Percentiles rank a stretch among this genome's conserved stretches.
phyloP scores from a whole-genome alignment of 257 asterid species.

The Solanum sitiens region DNA sequence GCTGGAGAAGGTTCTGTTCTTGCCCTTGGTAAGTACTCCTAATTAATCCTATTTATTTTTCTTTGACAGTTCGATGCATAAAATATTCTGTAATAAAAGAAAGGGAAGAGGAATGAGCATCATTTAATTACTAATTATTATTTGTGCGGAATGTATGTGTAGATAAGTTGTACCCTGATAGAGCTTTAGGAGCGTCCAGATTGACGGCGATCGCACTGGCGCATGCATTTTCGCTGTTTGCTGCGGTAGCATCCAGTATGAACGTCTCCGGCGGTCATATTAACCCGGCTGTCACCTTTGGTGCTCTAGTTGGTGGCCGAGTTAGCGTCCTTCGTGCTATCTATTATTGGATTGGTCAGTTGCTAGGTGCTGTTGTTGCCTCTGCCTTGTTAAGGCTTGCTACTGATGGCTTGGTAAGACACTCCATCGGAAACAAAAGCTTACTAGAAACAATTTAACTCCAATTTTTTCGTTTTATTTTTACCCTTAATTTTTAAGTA shows the following conservation, averaged over 20 bases:
- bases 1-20: constrained; percentile 90
- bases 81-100: neutral
- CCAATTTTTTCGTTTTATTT: too few relatives aligned
- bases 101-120: neutral
- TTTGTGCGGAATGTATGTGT: neutral
- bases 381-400: constrained; percentile 54
- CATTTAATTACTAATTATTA: neutral
- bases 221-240: constrained; percentile 59
- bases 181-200: constrained; percentile 41
- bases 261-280: constrained; percentile 90
- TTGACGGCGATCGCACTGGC: constrained; percentile 56
- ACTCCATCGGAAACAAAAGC: neutral
- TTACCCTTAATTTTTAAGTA: too few relatives aligned
- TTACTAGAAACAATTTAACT: too few relatives aligned
- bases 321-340: constrained; percentile 63
- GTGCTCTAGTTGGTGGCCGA: constrained; percentile 82
- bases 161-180: constrained; percentile 54
- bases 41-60: neutral
- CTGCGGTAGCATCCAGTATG: constrained; percentile 78
- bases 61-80: neutral
- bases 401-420: constrained; percentile 56
- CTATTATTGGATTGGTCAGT: constrained; percentile 89
- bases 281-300: constrained; percentile 89
- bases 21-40: constrained; percentile 37
- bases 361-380: constrained; percentile 78